phyloP scores from a whole-genome alignment of 805 yeast genomes.

The Sugiyamaella valdiviana region DNA sequence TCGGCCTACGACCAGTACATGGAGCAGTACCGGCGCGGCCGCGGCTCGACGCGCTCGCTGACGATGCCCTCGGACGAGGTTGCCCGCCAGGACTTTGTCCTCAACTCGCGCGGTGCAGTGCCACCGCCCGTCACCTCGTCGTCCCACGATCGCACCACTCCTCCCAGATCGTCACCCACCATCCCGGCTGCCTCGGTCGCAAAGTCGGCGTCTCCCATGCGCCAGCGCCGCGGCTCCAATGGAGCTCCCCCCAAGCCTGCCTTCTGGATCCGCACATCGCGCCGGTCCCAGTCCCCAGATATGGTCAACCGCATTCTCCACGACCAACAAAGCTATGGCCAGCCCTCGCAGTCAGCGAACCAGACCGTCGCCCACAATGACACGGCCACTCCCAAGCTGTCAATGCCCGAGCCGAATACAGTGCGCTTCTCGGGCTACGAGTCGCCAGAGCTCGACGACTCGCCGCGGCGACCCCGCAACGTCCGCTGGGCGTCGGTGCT shows the following conservation, averaged over 20 bases:
- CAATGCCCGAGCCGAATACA: not conserved
- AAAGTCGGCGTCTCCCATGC: not conserved
- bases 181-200: not conserved
- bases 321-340: conserved; percentile 3
- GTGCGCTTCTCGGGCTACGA: not conserved
- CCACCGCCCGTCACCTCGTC: not conserved
- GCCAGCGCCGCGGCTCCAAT: conserved; percentile 2
- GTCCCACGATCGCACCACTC: not conserved
- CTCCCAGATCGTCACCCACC: not conserved
- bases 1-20: conserved; percentile 1
- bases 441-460: not conserved
- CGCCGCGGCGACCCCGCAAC: not conserved
- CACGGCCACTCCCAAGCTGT: too few relatives aligned
- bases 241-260: conserved; percentile 2
- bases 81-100: conserved; percentile 2
- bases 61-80: not conserved
- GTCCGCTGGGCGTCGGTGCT: not conserved
- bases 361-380: too few relatives aligned
- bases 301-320: conserved; percentile 3
- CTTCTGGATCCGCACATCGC: conserved; percentile 7
- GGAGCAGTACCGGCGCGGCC: conserved; percentile 7
- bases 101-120: not conserved
- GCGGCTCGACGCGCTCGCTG: not conserved
- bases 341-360: not conserved
- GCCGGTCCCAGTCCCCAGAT: not conserved